These are phyloP conservation scores for Pyrenophora teres DNA, from an alignment of 2,329 filamentous ascomycete genomes.

Conservation along the genomic window DNA sequence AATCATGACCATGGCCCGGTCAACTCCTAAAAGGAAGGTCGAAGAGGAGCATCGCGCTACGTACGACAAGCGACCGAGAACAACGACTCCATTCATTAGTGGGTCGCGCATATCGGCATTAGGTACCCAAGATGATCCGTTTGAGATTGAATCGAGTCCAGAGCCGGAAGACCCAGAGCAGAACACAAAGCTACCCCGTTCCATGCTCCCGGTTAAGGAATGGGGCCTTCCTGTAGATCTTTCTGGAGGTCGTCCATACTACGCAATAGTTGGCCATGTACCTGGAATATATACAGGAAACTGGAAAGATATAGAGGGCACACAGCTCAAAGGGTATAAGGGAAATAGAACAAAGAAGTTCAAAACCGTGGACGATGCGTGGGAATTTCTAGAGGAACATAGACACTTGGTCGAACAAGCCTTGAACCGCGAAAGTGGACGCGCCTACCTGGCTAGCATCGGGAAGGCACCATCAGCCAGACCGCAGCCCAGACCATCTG, in stretches of 20 bases:
- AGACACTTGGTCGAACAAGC: background rate
- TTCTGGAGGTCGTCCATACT: too few relatives aligned
- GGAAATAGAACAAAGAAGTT: background rate
- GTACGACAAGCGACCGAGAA: too few relatives aligned
- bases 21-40: too few relatives aligned
- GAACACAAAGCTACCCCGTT: too few relatives aligned
- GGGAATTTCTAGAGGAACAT: background rate
- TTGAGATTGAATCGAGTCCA: too few relatives aligned
- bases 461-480: background rate
- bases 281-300: background rate
- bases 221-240: too few relatives aligned
- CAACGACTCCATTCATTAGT: too few relatives aligned
- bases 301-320: background rate
- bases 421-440: background rate
- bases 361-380: background rate
- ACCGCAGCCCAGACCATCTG: background rate
- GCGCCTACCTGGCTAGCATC: background rate
- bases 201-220: too few relatives aligned
- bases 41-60: too few relatives aligned
- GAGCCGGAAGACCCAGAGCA: too few relatives aligned
- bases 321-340: background rate
- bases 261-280: background rate
- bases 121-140: too few relatives aligned
- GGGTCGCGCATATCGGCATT: background rate
- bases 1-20: too few relatives aligned